phyloP scores from a whole-genome alignment of 495 filamentous ascomycete species.

The Alectoria sarmentosa region DNA sequence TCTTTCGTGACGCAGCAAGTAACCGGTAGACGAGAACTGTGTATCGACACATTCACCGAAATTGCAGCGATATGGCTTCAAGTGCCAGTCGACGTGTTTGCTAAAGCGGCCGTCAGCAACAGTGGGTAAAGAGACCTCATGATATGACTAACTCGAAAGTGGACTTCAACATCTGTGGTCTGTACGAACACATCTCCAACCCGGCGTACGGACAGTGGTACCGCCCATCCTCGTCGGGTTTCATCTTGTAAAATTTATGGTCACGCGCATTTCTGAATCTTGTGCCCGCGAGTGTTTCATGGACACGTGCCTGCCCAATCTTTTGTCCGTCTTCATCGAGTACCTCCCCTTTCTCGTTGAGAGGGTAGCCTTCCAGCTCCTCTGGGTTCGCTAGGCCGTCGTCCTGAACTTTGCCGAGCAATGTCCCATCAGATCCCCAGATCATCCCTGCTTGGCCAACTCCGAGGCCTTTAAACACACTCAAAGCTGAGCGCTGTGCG shows the following conservation, averaged over 20 bases:
- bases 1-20: not conserved
- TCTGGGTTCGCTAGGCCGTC: not conserved
- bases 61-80: constrained; percentile 3
- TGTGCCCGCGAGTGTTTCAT: not conserved
- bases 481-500: not conserved
- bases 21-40: not conserved
- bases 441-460: constrained; percentile 2
- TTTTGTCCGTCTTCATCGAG: not conserved
- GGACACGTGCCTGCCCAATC: not conserved
- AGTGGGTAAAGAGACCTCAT: not conserved
- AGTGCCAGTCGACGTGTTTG: not conserved
- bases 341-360: constrained; percentile 1
- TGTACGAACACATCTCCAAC: not conserved
- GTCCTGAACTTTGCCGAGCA: constrained; percentile 2
- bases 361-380: not conserved
- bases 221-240: not conserved
- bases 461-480: not conserved
- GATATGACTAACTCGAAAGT: not conserved
- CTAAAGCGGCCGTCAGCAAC: not conserved
- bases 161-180: not conserved
- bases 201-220: constrained; percentile 2
- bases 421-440: not conserved
- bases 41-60: not conserved
- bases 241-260: not conserved
- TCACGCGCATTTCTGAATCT: not conserved